Conservation (phyloP, 139 green algal genomes). For the Chlorella sp. region DNA sequence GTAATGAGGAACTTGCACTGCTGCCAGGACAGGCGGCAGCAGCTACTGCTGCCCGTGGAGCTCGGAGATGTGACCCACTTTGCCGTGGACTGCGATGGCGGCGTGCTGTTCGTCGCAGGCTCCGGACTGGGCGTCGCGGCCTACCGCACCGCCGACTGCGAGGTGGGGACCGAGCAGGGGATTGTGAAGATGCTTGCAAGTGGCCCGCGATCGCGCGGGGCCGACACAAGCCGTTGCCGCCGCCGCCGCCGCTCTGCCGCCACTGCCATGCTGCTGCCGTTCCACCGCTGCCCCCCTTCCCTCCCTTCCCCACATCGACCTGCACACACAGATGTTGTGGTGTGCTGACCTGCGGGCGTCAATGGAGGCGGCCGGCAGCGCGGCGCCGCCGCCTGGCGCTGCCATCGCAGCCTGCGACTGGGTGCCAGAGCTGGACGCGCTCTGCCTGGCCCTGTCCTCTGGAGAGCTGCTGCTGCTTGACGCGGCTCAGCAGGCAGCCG, state of each 20-base stretch:
- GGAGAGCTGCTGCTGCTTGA: slow-evolving; percentile 72
- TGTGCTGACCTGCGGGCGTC: slow-evolving; percentile 5
- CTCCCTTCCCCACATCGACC: too few relatives aligned
- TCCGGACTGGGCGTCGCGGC: slow-evolving; percentile 7
- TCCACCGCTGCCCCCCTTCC: background rate
- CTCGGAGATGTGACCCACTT: slow-evolving; percentile 10
- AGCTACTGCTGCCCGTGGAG: slow-evolving; percentile 9
- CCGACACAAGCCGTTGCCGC: background rate
- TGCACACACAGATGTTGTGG: slow-evolving; percentile 26
- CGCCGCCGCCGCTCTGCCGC: background rate
- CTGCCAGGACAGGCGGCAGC: background rate
- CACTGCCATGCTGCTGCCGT: background rate
- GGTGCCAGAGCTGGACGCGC: slow-evolving; percentile 64
- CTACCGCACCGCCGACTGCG: background rate
- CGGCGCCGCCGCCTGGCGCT: background rate
- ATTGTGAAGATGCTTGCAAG: background rate
- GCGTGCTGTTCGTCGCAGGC: slow-evolving; percentile 1
- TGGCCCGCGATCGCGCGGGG: background rate
- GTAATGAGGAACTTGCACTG: slow-evolving; percentile 23
- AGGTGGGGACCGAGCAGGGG: background rate
- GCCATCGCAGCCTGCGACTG: slow-evolving; percentile 37
- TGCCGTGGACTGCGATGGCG: slow-evolving; percentile 13
- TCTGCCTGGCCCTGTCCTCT: slow-evolving; percentile 59
- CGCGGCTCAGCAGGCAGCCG: background rate
- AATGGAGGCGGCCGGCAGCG: background rate